Percentiles rank a stretch among this genome's conserved stretches.
Evolutionary conservation across 805 yeast species (phyloP).

Genomic region (Saturnispora sanitii): DNA sequence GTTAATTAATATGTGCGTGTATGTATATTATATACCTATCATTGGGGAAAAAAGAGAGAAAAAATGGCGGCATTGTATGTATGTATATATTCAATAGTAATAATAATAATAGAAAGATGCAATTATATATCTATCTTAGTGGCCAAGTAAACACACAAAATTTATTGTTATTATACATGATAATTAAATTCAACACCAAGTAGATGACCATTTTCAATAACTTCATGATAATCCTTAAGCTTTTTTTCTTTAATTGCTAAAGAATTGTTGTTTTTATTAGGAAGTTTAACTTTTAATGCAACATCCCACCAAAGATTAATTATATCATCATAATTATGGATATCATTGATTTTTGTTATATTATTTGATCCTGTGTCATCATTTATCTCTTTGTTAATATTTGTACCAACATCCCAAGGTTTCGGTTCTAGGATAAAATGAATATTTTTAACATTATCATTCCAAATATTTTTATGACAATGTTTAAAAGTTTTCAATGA

Average conservation of each 20-base stretch:
- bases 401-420: constrained; percentile 43
- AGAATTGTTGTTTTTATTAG: too few relatives aligned
- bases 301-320: constrained; percentile 41
- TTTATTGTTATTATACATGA: too few relatives aligned
- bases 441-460: constrained; percentile 41
- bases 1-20: constrained; percentile 2
- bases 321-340: too few relatives aligned
- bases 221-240: too few relatives aligned
- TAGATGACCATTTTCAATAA: too few relatives aligned
- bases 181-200: too few relatives aligned
- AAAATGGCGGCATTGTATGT: not conserved
- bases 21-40: not conserved
- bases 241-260: too few relatives aligned
- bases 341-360: too few relatives aligned
- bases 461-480: constrained; percentile 40
- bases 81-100: constrained; percentile 19
- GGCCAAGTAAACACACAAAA: too few relatives aligned
- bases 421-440: constrained; percentile 51
- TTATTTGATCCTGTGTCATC: constrained; percentile 23
- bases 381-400: constrained; percentile 11
- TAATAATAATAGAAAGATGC: too few relatives aligned
- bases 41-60: not conserved
- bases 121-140: too few relatives aligned
- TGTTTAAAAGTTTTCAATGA: constrained; percentile 42
- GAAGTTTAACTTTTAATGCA: too few relatives aligned